Conservation (phyloP, 2,329 filamentous ascomycete genomes). For the Dichotomopilus funicola region DNA sequence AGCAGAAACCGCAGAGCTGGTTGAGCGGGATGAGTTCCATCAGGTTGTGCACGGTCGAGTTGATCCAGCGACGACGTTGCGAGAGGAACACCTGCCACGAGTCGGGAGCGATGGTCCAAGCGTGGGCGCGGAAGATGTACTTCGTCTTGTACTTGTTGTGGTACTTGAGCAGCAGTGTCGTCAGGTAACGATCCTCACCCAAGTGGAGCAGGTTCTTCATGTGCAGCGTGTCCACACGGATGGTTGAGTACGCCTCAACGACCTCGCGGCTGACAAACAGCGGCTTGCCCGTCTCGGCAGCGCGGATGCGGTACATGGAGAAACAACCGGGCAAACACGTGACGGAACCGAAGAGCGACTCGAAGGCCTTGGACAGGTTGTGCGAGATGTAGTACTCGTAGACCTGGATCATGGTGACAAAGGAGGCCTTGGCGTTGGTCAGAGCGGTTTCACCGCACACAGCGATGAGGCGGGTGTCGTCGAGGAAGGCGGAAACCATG, state of each 20-base stretch:
- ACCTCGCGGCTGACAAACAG: constrained; percentile 93
- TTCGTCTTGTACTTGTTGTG: constrained; percentile 97
- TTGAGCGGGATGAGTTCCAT: constrained; percentile 89
- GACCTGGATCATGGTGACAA: constrained; percentile 98
- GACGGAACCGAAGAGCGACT: constrained; percentile 92
- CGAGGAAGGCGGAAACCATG: constrained; percentile 83
- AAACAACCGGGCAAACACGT: constrained; percentile 98
- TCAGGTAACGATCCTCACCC: constrained; percentile 95
- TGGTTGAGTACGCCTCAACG: constrained; percentile 79
- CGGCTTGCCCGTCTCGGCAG: constrained; percentile 89
- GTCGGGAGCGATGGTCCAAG: constrained; percentile 95
- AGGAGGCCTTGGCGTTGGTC: constrained; percentile 86
- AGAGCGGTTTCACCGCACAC: constrained; percentile 92
- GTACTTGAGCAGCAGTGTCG: constrained; percentile 85
- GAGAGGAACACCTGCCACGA: constrained; percentile 93
- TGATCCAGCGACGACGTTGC: constrained; percentile 98
- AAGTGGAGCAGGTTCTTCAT: constrained; percentile 98
- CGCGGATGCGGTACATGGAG: constrained; percentile 96
- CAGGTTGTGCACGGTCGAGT: constrained; percentile 96
- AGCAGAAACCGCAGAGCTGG: constrained; percentile 98
- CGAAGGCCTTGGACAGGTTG: constrained; percentile 93
- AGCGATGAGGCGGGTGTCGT: constrained; percentile 89
- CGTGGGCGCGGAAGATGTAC: constrained; percentile 85
- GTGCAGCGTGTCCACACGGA: constrained; percentile 94
- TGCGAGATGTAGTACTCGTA: constrained; percentile 99